Evolutionary conservation across 768 basidiomycete genomes (phyloP).

Genomic region (Kwoniella sp.): DNA sequence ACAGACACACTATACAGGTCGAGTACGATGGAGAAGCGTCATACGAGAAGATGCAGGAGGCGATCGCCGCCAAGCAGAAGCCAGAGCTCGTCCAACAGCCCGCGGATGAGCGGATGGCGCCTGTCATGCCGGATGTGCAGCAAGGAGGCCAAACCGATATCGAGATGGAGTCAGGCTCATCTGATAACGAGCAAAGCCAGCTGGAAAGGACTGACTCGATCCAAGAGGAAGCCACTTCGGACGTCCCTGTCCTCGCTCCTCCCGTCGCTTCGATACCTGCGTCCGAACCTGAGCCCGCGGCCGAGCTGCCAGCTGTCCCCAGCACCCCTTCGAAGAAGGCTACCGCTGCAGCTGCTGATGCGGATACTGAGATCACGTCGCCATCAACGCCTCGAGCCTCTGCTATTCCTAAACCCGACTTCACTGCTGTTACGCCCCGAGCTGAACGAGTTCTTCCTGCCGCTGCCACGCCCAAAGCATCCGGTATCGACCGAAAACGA

Average conservation of each 20-base stretch:
- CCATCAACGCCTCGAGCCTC: slow-evolving; percentile 43
- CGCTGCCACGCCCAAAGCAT: slow-evolving; percentile 28
- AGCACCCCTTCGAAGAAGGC: slow-evolving; percentile 32
- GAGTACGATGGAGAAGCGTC: slow-evolving; percentile 74
- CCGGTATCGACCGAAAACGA: slow-evolving; percentile 17
- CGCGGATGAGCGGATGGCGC: slow-evolving; percentile 1
- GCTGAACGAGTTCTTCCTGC: slow-evolving; percentile 15
- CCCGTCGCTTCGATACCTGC: slow-evolving; percentile 4
- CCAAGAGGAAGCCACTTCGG: slow-evolving; percentile 11
- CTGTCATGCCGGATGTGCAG: slow-evolving; percentile 12
- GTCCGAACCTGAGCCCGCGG: neutral
- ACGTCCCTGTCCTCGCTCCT: slow-evolving; percentile 19
- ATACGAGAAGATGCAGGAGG: slow-evolving; percentile 44
- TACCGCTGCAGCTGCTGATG: neutral
- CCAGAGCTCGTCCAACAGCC: neutral
- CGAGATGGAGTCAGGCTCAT: slow-evolving; percentile 41
- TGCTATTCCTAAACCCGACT: slow-evolving; percentile 5
- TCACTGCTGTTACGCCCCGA: slow-evolving; percentile 29
- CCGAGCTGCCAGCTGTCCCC: slow-evolving; percentile 13
- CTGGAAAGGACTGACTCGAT: slow-evolving; percentile 21
- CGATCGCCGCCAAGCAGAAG: slow-evolving; percentile 24
- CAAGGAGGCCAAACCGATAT: slow-evolving; percentile 32
- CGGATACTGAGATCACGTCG: slow-evolving; percentile 12
- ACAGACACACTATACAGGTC: slow-evolving; percentile 93
- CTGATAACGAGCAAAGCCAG: slow-evolving; percentile 20